Evolutionary conservation across 2,329 filamentous ascomycete species (phyloP).

Genomic region (Aspergillus pseudoviridinutans): DNA sequence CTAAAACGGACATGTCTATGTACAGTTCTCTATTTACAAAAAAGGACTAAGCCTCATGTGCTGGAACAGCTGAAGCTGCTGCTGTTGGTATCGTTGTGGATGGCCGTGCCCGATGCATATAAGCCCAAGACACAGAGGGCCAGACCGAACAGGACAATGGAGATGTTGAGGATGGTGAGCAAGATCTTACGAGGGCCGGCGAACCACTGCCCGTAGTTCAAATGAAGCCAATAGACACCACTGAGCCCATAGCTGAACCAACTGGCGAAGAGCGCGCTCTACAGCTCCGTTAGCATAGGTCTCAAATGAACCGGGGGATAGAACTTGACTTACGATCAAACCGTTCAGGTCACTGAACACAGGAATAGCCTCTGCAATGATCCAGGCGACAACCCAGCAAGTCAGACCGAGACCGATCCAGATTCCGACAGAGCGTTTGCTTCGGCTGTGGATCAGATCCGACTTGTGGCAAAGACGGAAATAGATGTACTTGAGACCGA

Average conservation of each 20-base stretch:
- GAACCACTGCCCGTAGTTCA: constrained; percentile 44
- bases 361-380: constrained; percentile 67
- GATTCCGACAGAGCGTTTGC: constrained; percentile 47
- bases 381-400: constrained; percentile 59
- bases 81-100: too few species aligned
- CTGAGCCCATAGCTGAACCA: constrained; percentile 59
- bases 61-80: too few species aligned
- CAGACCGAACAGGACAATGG: constrained; percentile 29
- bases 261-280: constrained; percentile 55
- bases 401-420: constrained; percentile 57
- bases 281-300: constrained; percentile 11
- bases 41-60: too few species aligned
- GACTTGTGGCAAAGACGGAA: constrained; percentile 58
- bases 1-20: too few species aligned
- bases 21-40: too few species aligned
- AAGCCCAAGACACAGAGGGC: too few species aligned
- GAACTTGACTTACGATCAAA: constrained; percentile 43
- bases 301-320: neutral
- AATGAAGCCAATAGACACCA: constrained; percentile 45
- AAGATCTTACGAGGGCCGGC: constrained; percentile 42
- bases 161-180: constrained; percentile 42
- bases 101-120: too few species aligned
- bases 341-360: constrained; percentile 64
- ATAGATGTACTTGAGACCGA: constrained; percentile 64
- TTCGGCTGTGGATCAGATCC: constrained; percentile 49